Evolutionary conservation across 2,329 filamentous ascomycete species (phyloP), one percentile per base, ranked within the genome.

Genomic region (Ophiostoma ips): DNA sequence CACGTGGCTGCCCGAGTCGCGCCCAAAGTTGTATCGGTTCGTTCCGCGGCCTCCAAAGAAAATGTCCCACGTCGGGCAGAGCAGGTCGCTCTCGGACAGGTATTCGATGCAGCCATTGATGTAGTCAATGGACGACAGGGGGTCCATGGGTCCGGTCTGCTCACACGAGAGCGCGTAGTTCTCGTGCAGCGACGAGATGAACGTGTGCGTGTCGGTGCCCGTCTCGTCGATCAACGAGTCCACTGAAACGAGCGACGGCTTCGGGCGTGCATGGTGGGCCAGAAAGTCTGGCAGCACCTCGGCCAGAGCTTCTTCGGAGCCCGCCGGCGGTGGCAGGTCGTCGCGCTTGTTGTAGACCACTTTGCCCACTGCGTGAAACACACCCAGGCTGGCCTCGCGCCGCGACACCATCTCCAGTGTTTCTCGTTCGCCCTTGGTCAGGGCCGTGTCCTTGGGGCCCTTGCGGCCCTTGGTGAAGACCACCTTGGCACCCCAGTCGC

Each of bases 361-460:
- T 62, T 92, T 95, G 3, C 90, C 92, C 12, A 96, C 85, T 0
- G 92, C 88, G 63, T 98, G 92, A 61, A 98, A 98, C 47, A 98
- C 87, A 1, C 90, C 92, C 3, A 98, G 71, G 55, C 83, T 95
- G 15, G 85, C 83, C 66, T 96, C 92, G 50, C 92, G 78, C 60
- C 89, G 87, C 1, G 85, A 87, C 19, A 96, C 77, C 52, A 92
- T 70, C 60, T 87, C 79, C 10, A 96, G 66, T 5, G 81, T 89
- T 55, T 94, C 83, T 52, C 77, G 71, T 63, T 96, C 92, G 60
- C 83, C 81, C 53, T 76, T 75, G 0, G 88, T 95, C 52, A 94
- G 65, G 3, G 68, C 66, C 9, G 66, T 64, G 43, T 77, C 76
- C 57, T 76, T 78, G 24, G 68, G 65, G 1, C 70, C 67, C 56